Base-by-base conservation (phyloP, 257 asterid species). In the Agastache rugosa region DNA sequence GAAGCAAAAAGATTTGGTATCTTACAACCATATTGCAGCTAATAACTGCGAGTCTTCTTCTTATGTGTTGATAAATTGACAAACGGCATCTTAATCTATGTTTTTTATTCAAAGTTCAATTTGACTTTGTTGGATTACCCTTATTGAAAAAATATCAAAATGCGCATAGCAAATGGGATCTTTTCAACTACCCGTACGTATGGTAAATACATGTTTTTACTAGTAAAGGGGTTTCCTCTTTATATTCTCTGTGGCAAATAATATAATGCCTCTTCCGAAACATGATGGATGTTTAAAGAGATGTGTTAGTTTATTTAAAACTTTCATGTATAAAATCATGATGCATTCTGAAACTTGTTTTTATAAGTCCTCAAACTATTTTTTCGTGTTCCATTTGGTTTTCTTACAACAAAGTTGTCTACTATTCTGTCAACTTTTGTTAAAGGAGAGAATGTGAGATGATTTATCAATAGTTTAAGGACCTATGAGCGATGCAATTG, bases 1-100 rank as follows among this genome's bases (percentile, higher is more conserved):
- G 10, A 71, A 71, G 60, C 17, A 8, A 58, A 59, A 59, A n/a
- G 76, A 41, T 55, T 42, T 10, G 8, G 35, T n/a, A 31, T 44
- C 48, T 23, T n/a, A 56, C 22, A 19, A 35, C 27, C 42, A 55
- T 71, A 22, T 39, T 23, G n/a, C 58, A 3, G 9, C 16, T 8
- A 41, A 50, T 20, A 50, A 35, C 50, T 31, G 20, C 19, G 59
- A 29, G 16, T 44, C 31, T 11, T 15, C 19, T 4, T 20, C 16
- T n/a, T 23, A 8, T 37, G 9, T 14, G 34, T 37, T 37, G 12
- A 48, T 19, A 35, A 45, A 27, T 7, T 44, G 39, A 41, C 4
- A 0, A 58, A 58, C 15, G 29, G 59, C 3, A 55, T 44, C 37
- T 47, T 23, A 19, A 47, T 12, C 14, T 10, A 8, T 53, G 67